Evolutionary conservation across 164 flowering plant species (phyloP), one percentile per base, ranked within the genome.

Genomic region (Vitis rupestris): DNA sequence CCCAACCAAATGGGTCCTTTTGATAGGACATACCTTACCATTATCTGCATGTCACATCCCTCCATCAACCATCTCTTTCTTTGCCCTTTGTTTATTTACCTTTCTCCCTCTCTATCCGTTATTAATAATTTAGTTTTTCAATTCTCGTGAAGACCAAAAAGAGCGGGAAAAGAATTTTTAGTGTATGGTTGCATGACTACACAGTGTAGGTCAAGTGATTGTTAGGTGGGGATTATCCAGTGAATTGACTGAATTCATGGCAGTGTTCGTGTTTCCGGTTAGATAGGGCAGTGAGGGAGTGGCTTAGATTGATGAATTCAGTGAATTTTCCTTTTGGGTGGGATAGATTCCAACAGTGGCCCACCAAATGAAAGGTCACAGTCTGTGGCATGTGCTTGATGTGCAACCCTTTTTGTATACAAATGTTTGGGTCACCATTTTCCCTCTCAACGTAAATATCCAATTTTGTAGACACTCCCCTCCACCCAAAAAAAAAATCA

Each of bases 1-100:
- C 65, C 65, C 47, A 64, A 59, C 70, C 15, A 58, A 69, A 57
- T 51, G 16, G 50, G 10, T 49, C 44, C 50, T 74, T 58, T 52
- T 54, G 65, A 74, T 69, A 73, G 69, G 69, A 65, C 52, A 55
- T 55, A 64, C 73, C 69, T 65, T 65, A 63, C 69, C 70, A 66
- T 69, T 66, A 75, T 70, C 62, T 57, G 55, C 44, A 53, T 51
- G 71, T 67, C 72, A 59, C 72, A 69, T 54, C 71, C 49, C 12
- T 14, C 30, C 23, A 59, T 69, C 44, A 47, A 62, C 71, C 50
- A 57, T 64, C 69, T 53, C 17, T 67, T 55, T 62, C 62, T 29
- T 64, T 65, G 17, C 11, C 12, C 63, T 31, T 62, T 57, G 29
- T 15, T 4, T 30, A 29, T 9, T 19, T 44, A 44, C 12, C 10